Conservation (phyloP, 495 filamentous ascomycete genomes). For the Penicillium mononematosum region DNA sequence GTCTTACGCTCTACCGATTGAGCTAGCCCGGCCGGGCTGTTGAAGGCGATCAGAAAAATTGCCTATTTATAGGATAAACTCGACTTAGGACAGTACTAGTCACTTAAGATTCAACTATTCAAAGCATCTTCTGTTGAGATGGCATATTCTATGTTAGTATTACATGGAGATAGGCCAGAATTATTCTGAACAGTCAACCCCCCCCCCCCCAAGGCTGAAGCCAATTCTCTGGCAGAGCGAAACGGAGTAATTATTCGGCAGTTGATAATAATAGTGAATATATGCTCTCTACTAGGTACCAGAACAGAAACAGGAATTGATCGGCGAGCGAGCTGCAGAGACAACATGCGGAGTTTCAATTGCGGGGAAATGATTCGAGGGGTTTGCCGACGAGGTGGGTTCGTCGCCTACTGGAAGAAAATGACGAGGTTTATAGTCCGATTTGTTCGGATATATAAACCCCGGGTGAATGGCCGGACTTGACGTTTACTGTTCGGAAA, state of each 20-base stretch:
- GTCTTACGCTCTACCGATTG: constrained; percentile 84
- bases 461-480: no score
- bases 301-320: background rate
- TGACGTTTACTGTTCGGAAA: background rate
- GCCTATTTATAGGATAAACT: background rate
- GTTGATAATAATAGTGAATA: no score
- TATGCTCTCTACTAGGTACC: no score
- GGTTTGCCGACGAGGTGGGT: constrained; percentile 2
- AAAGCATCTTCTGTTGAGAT: no score
- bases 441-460: background rate
- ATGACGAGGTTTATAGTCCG: background rate
- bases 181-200: no score
- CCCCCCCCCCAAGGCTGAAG: no score
- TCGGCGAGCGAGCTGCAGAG: background rate
- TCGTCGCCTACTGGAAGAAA: background rate
- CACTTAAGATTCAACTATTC: no score
- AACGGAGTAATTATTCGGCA: no score
- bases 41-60: background rate
- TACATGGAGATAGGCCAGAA: no score
- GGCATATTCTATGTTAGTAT: no score
- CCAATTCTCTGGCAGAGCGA: no score
- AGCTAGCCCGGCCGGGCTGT: constrained; percentile 60
- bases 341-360: background rate
- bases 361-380: constrained; percentile 6
- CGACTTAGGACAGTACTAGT: no score